Base-by-base conservation (phyloP, 306 rosid genomes). In the Malus fusca region DNA sequence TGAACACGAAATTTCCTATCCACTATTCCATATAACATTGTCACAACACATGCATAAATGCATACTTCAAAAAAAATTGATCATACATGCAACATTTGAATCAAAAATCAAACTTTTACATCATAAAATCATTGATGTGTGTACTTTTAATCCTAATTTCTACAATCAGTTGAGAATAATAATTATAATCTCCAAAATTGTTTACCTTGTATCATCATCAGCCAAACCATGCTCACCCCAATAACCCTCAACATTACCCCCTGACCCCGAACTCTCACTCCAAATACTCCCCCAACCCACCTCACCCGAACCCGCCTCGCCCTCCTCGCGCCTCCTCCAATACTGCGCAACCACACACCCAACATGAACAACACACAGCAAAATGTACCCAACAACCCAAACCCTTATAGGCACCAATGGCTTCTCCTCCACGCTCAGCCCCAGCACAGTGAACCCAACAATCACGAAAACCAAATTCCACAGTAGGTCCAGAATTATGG, bases 391-490 rank as follows among this genome's bases (percentile, higher is more conserved):
- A 26, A 69, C 52, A n/a, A 92, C 77, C 99, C 99, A 95, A 35
- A 84, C 69, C 85, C 97, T 90, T 21, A 95, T 68, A 1, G 99
- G 97, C 70, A 84, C 92, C 58, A 74, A 72, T 1, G 97, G 97
- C 19, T 71, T 82, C 76, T 95, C 99, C 35, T 82, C 68, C 30
- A 63, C 8, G 75, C 97, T 88, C 63, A 88, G 25, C 58, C 84
- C 80, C 84, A 90, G 30, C 42, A 92, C 82, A 7, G 76, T 48
- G 37, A 74, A 42, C 51, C 96, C 96, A 22, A 83, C 72, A 21
- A 52, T 79, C 7, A 87, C 72, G 35, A 88, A 85, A 68, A 87
- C 88, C 74, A 89, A 43, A 81, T 92, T 89, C 99, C 99, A 92
- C 14, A 82, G 70, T 42, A 92, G 75, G 73, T 92, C 97, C 26